phyloP scores from a whole-genome alignment of 345 rosid genomes.

The Salix viminalis region DNA sequence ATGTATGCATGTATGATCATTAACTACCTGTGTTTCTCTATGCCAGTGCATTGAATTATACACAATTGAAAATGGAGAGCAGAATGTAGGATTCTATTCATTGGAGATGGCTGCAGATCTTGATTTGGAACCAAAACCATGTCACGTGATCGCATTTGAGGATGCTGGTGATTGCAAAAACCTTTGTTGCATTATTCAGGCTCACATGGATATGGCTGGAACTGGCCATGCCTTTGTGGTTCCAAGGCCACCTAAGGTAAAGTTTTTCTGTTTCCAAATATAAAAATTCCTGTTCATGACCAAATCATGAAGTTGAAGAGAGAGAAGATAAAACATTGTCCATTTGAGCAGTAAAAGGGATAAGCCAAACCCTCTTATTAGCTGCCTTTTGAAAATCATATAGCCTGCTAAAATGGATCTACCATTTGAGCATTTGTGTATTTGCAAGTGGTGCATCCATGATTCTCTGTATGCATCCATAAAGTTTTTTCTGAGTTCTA shows the following conservation, averaged over 20 bases:
- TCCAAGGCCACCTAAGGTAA: conserved; percentile 82
- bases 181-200: conserved; percentile 74
- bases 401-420: neutral
- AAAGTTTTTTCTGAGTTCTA: neutral
- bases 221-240: conserved; percentile 76
- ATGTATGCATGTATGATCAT: neutral
- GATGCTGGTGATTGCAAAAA: conserved; percentile 66
- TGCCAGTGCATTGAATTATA: conserved; percentile 83
- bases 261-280: neutral
- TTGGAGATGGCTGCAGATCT: conserved; percentile 91
- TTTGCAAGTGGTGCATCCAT: neutral
- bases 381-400: neutral
- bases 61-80: conserved; percentile 51
- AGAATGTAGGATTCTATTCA: conserved; percentile 75
- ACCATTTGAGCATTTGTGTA: neutral
- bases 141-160: conserved; percentile 79
- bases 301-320: neutral
- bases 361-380: neutral
- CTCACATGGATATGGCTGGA: conserved; percentile 77
- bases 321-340: neutral
- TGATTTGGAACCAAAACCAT: conserved; percentile 82
- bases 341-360: neutral
- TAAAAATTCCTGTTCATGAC: neutral
- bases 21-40: conserved; percentile 7
- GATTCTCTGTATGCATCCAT: neutral